Percentiles rank a stretch among this genome's conserved stretches.
phyloP scores from a whole-genome alignment of 2,329 filamentous ascomycete species.

The Diplodia seriata region DNA sequence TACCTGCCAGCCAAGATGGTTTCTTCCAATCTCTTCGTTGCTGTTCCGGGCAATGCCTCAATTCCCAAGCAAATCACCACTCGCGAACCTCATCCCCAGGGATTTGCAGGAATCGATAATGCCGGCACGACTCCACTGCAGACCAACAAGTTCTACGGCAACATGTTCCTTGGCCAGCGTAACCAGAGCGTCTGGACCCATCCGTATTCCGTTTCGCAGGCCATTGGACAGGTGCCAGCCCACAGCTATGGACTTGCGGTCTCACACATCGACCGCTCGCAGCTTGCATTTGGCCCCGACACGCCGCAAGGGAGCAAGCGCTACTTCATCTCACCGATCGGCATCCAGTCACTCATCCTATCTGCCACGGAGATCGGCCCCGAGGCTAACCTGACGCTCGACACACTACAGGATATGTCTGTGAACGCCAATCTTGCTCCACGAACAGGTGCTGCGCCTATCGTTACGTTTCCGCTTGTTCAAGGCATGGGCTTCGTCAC shows the following conservation, averaged over 20 bases:
- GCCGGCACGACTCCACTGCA: conserved; percentile 42
- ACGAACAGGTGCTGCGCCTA: conserved; percentile 52
- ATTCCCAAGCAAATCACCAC: background rate
- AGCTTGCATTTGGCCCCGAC: conserved; percentile 69
- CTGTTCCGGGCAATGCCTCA: conserved; percentile 10
- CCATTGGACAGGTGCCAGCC: conserved; percentile 56
- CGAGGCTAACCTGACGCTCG: conserved; percentile 55
- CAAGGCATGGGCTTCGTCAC: conserved; percentile 93
- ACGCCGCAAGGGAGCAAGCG: conserved; percentile 52
- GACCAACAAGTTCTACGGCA: conserved; percentile 77
- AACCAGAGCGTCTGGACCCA: conserved; percentile 74
- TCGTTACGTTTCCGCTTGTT: conserved; percentile 79
- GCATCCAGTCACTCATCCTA: conserved; percentile 80
- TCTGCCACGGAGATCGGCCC: conserved; percentile 77
- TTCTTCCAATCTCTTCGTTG: conserved; percentile 12
- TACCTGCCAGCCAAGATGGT: background rate
- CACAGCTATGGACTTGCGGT: conserved; percentile 79
- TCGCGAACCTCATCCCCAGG: conserved; percentile 4
- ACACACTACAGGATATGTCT: conserved; percentile 56
- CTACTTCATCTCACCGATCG: conserved; percentile 84
- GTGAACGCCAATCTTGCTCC: conserved; percentile 72
- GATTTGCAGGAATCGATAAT: background rate
- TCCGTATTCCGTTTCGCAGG: conserved; percentile 60
- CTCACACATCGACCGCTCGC: conserved; percentile 73
- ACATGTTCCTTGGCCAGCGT: conserved; percentile 80